Base-by-base conservation (phyloP, 345 rosid species). In the Adansonia digitata region DNA sequence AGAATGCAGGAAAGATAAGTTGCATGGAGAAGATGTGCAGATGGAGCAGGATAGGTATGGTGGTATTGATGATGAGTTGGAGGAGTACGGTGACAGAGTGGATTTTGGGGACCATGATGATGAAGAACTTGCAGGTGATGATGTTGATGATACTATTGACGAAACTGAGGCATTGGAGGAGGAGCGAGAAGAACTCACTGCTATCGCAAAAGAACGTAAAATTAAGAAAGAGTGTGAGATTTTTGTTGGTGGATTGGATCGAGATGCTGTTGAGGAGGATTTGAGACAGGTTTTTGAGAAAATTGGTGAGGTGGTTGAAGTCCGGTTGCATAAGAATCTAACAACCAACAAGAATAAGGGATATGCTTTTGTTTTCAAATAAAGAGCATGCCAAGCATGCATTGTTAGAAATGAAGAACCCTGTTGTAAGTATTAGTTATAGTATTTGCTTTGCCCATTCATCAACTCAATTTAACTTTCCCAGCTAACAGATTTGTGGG, bases 351-450 rank as follows among this genome's bases (percentile, higher is more conserved):
- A 77, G 79, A 89, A 81, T n/a, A 87, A 83, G 73, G 89, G 93
- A 20, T 89, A 84, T 82, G 93, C 93, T 57, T 85, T 89, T 77
- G 89, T 89, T 83, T 82, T 82, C 87, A 42, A 83, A 70, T 61
- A 87, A 81, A 77, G 91, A 83, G 64, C 85, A 89, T 63, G 93
- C 83, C 15, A 83, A 83, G 77, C 82, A 56, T 20, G 88, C 93
- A 45, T 83, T 89, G 84, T 77, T 75, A 45, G 89, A 88, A 79
- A 88, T 88, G 90, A 86, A 84, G 83, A 86, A 85, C 76, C 92
- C 90, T 34, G 80, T 86, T 79, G 90, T 88, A 85, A 74, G 75
- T 11, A 65, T 81, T 72, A 66, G 42, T 61, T 42, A 22, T 75
- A 2, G 14, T 45, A 53, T 59, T 73, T 45, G 5, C 46, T 69